Base-by-base conservation (phyloP, 176 grass and related monocot species). In the Carex cristatella region DNA sequence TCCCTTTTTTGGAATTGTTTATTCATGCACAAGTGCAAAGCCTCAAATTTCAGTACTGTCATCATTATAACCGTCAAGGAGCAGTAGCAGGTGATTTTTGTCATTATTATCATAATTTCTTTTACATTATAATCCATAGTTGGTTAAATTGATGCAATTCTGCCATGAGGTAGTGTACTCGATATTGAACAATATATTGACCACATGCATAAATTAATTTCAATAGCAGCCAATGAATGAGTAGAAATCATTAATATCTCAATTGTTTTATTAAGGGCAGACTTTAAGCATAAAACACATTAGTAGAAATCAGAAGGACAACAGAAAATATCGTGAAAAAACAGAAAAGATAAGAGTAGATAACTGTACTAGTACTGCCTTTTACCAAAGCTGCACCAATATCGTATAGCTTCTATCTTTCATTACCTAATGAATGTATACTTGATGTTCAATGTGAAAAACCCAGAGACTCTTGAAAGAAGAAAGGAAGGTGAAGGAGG, bases 401-500 rank as follows among this genome's bases (percentile, higher is more conserved):
- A 79, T 79, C 71, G 11, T 79, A 18, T 37, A 58, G 13, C 73
- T 58, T 35, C 8, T 4, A 18, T 13, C 0, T 79, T 79, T 16
- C 49, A 76, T 31, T 31, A 76, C 19, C 1, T 7, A 31, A 31
- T 75, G 68, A 28, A 74, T 74, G 44, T 74, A 75, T 75, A 6
- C 72, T 55, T 55, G 42, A 76, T 76, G 49, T 55, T 55, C 28
- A 79, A 58, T 58, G 51, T 53, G 35, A 79, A 72, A 72, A 27
- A 79, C 53, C 55, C 74, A 79, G 74, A 35, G 57, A 33, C 16
- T 28, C 5, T 4, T 83, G 28, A 83, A 32, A 83, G 81, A 69
- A 83, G 62, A 69, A 42, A 83, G 44, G 81, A 69, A 83, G 37
- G 63, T 35, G 37, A 83, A 83, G 61, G 44, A 69, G 42, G 61